phyloP scores from a whole-genome alignment of 2,329 filamentous ascomycete genomes.

The Aspergillus oerlinghausenensis region DNA sequence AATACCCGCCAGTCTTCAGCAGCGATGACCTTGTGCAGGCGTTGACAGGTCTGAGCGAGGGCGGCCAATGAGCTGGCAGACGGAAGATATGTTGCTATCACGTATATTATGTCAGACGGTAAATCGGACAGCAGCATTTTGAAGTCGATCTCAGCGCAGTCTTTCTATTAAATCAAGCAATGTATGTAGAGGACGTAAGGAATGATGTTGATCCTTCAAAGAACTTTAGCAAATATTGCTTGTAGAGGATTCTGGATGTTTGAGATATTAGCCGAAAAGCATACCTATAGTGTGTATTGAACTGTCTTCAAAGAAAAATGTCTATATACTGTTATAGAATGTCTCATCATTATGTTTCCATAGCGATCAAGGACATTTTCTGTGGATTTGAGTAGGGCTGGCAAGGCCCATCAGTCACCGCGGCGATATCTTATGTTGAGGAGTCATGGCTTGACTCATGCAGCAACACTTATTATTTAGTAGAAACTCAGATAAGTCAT shows the following conservation, averaged over 20 bases:
- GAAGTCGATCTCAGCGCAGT: neutral
- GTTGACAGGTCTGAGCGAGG: slow-evolving; percentile 44
- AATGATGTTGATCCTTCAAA: neutral
- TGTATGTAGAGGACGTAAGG: neutral
- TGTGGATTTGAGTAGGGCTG: neutral
- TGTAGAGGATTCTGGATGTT: neutral
- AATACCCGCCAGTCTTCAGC: slow-evolving; percentile 47
- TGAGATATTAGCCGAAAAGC: neutral
- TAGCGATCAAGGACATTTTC: neutral
- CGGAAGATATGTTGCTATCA: slow-evolving; percentile 41
- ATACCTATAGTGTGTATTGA: neutral
- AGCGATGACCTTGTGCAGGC: slow-evolving; percentile 43
- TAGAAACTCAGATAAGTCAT: neutral
- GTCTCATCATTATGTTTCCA: neutral
- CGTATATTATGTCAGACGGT: slow-evolving; percentile 42
- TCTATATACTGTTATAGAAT: neutral
- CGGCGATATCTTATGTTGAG: neutral
- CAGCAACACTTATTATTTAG: neutral
- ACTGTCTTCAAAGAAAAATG: neutral
- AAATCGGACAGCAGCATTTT: slow-evolving; percentile 30
- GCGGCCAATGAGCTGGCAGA: slow-evolving; percentile 41
- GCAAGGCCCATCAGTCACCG: slow-evolving; percentile 1
- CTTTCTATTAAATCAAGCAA: neutral
- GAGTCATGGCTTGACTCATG: slow-evolving; percentile 9
- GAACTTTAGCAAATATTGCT: neutral